These are phyloP conservation scores for Hygrophila difformis DNA, from an alignment of 257 asterid species.

Conservation along the genomic window DNA sequence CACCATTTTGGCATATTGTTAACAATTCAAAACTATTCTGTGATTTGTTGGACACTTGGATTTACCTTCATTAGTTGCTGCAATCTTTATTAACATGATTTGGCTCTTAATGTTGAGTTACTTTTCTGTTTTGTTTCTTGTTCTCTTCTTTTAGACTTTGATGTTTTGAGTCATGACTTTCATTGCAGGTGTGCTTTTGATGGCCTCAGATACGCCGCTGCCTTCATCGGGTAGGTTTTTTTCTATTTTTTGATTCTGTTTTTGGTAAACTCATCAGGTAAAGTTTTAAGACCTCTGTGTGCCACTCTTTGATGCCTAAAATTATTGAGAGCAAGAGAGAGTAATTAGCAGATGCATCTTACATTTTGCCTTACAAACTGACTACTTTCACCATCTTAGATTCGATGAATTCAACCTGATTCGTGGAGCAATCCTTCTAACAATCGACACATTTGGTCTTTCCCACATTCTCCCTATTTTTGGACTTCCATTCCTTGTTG, in stretches of 20 bases:
- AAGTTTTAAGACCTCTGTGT: no score
- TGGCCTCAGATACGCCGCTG: conserved; percentile 94
- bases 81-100: neutral
- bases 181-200: conserved; percentile 93
- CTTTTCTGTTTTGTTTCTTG: neutral
- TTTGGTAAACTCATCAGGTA: no score
- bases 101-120: neutral
- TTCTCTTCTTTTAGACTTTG: conserved; percentile 9
- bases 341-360: no score
- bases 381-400: conserved; percentile 25
- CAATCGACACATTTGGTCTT: conserved; percentile 82
- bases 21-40: neutral
- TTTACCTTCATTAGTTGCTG: neutral
- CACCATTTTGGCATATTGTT: conserved; percentile 4
- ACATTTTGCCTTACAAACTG: conserved; percentile 2
- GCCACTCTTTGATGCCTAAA: neutral
- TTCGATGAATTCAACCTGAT: conserved; percentile 86
- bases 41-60: conserved; percentile 3
- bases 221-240: conserved; percentile 76
- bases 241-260: neutral
- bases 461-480: conserved; percentile 79
- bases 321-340: neutral
- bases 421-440: conserved; percentile 81
- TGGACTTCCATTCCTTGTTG: conserved; percentile 71
- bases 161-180: conserved; percentile 15